Evolutionary conservation across 768 basidiomycete genomes (phyloP), one percentile per base, ranked within the genome.

Genomic region (Collybiopsis luxurians): DNA sequence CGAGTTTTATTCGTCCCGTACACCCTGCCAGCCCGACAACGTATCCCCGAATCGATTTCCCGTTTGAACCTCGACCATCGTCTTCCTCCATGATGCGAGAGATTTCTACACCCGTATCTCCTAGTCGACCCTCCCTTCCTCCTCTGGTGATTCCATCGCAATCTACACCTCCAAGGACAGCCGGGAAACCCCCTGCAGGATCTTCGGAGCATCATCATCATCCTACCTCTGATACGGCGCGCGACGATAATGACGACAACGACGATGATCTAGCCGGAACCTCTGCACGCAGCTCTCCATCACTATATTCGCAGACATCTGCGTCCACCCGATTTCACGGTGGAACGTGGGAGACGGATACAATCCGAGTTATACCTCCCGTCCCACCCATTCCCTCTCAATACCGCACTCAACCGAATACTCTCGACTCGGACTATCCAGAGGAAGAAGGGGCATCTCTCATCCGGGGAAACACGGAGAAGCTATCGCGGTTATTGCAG

Each of bases 231-330:
- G n/a, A n/a, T n/a, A 6, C 40, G 23, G 40, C 23, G 40, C 40
- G 23, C 23, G 17, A 21, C 23, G 23, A 34, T 10, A n/a, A 30
- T 28, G 30, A 27, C 26, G 19, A 51, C 12, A 36, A 39, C 34
- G 31, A 39, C 21, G 10, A 13, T 15, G 4, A 3, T 13, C 40
- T 38, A 3, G 51, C 51, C 51, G 51, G 40, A 24, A 21, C 36
- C 12, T 11, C 40, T 5, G 23, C 51, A 19, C 23, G 28, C 3
- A 53, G 51, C 28, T 53, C 51, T 9, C 6, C 28, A 17, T 53
- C 51, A 10, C 26, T 31, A 12, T 53, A 53, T n/a, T 53, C 51
- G 7, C 51, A 53, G 39, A 38, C 38, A 30, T 53, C 51, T 27
- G 51, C 51, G 7, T 53, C 51, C 5, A 53, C 51, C 40, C 36